phyloP scores from a whole-genome alignment of 1,139 yeast species.

The Casaregolazyma lundiana region DNA sequence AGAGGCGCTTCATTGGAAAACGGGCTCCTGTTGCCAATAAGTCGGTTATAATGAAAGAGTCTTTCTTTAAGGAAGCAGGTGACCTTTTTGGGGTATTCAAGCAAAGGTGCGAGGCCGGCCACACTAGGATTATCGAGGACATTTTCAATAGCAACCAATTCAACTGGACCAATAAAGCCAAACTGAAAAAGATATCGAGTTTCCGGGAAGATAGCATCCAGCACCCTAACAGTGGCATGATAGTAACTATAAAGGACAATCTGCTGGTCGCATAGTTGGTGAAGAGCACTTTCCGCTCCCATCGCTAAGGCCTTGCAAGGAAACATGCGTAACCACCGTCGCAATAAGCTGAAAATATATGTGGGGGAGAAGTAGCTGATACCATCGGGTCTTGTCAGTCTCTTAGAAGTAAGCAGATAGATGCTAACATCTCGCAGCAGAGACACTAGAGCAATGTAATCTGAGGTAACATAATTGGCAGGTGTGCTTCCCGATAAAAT shows the following conservation, averaged over 20 bases:
- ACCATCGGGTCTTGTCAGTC: slow-evolving; percentile 17
- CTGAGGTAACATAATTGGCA: not conserved
- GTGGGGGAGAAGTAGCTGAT: slow-evolving; percentile 24
- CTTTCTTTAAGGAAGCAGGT: slow-evolving; percentile 35
- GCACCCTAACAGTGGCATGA: slow-evolving; percentile 32
- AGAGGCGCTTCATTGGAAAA: slow-evolving; percentile 26
- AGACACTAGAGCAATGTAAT: slow-evolving; percentile 19
- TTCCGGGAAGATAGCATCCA: slow-evolving; percentile 39
- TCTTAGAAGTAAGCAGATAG: slow-evolving; percentile 18
- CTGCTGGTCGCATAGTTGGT: slow-evolving; percentile 11
- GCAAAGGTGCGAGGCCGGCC: slow-evolving; percentile 13
- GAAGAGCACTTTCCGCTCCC: slow-evolving; percentile 9
- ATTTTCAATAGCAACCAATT: slow-evolving; percentile 28
- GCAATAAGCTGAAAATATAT: slow-evolving; percentile 23
- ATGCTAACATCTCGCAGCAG: slow-evolving; percentile 18
- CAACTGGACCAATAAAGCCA: slow-evolving; percentile 37
- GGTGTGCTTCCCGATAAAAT: not conserved
- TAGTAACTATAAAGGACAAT: slow-evolving; percentile 32
- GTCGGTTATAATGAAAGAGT: slow-evolving; percentile 26
- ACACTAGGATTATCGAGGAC: slow-evolving; percentile 17
- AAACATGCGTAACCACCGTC: slow-evolving; percentile 29
- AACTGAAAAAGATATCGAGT: slow-evolving; percentile 36
- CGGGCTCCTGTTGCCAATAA: slow-evolving; percentile 30
- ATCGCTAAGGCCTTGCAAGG: slow-evolving; percentile 24
- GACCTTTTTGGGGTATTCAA: slow-evolving; percentile 33